Evolutionary conservation across 73 alveolate species (phyloP).

Genomic region (Paramecium tetraurelia): DNA sequence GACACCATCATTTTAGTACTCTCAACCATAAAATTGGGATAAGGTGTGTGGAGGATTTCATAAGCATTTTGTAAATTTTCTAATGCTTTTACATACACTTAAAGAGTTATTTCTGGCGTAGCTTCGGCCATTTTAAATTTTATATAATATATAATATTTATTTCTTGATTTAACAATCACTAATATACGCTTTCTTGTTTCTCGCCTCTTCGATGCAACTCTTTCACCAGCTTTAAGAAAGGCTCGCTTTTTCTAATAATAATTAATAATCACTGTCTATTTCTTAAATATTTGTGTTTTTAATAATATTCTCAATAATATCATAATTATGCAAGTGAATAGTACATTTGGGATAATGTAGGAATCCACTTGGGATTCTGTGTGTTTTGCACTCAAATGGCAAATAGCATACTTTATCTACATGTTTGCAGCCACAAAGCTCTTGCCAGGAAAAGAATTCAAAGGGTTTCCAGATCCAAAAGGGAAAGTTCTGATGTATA

Average conservation of each 20-base stretch:
- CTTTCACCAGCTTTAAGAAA: neutral
- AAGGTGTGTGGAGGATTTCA: neutral
- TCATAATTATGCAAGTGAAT: neutral
- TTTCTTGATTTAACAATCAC: neutral
- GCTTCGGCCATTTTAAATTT: conserved; percentile 31
- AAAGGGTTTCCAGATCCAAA: conserved; percentile 50
- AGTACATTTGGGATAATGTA: neutral
- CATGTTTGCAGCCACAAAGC: conserved; percentile 37
- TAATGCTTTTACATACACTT: neutral
- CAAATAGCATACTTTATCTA: neutral
- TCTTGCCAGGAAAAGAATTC: neutral
- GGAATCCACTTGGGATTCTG: neutral
- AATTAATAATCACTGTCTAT: neutral
- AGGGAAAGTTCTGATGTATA: neutral
- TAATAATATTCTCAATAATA: conserved; percentile 23
- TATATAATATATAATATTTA: neutral
- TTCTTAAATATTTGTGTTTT: neutral
- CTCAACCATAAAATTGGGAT: conserved; percentile 17
- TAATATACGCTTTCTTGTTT: neutral
- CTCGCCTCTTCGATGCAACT: neutral
- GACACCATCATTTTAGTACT: neutral
- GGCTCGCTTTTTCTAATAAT: neutral
- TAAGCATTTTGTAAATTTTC: conserved; percentile 6
- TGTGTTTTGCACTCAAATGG: neutral
- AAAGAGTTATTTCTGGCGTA: neutral